phyloP scores from a whole-genome alignment of 805 yeast species.

The Metschnikowia similis region DNA sequence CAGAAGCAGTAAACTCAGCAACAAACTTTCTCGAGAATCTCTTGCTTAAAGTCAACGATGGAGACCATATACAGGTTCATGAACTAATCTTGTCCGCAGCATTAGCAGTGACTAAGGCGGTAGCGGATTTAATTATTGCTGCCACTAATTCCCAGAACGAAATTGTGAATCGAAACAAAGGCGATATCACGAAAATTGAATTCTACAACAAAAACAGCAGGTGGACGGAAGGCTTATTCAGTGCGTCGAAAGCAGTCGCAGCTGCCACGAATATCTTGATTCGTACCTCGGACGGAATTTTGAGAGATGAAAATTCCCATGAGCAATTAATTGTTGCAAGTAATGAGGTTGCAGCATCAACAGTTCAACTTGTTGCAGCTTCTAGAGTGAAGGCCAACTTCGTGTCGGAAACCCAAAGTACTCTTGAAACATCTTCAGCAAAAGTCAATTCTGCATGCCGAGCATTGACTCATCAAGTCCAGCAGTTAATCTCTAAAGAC shows the following conservation, averaged over 20 bases:
- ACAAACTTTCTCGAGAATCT: conserved; percentile 54
- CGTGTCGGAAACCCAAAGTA: conserved; percentile 71
- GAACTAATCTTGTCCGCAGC: conserved; percentile 77
- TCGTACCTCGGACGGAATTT: conserved; percentile 81
- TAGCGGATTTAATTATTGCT: conserved; percentile 64
- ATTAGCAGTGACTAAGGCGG: conserved; percentile 73
- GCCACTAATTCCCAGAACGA: conserved; percentile 81
- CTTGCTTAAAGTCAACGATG: conserved; percentile 49
- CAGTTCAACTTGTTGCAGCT: conserved; percentile 89
- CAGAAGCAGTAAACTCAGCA: conserved; percentile 63
- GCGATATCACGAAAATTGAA: conserved; percentile 60
- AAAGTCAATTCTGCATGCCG: conserved; percentile 75
- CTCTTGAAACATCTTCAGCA: conserved; percentile 63
- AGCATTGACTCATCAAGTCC: conserved; percentile 65
- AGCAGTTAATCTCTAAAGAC: conserved; percentile 46
- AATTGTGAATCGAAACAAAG: conserved; percentile 68
- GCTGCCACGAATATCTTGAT: conserved; percentile 77
- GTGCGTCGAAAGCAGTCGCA: conserved; percentile 87
- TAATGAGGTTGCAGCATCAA: conserved; percentile 86
- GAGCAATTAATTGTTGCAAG: conserved; percentile 88
- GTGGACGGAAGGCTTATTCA: conserved; percentile 91
- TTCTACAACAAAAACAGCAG: conserved; percentile 83
- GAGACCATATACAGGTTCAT: conserved; percentile 63
- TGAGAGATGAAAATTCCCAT: conserved; percentile 57
- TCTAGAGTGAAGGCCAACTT: conserved; percentile 80